Base-by-base conservation (phyloP, 257 asterid genomes). In the Solanum phureja region DNA sequence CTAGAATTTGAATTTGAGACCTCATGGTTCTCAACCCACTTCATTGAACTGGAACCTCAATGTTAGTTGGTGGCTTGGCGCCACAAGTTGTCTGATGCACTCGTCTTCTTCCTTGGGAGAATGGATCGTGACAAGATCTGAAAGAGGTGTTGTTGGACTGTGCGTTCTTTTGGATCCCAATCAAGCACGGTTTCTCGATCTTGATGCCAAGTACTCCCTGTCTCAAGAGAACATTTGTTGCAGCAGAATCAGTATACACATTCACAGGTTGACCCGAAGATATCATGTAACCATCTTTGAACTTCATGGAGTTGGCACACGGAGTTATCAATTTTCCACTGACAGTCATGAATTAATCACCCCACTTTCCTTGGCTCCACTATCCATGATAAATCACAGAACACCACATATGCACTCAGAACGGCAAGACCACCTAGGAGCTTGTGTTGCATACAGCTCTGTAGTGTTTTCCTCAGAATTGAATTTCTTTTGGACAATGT, bases 211-310 rank as follows among this genome's bases (percentile, higher is more conserved):
- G 56, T 8, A 38, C 62, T n/a, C 44, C 29, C 68, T 81, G 14
- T 88, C 94, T 89, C 72, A 93, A 89, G 9, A 94, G 92, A 40
- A 93, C 92, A 34, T 93, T 94, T 87, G 93, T 90, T 27, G 93
- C 96, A 31, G 94, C 95, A 11, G 96, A 83, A 84, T 94, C 96
- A 1, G 91, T 92, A 88, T 91, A 94, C 33, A 92, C 95, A 38
- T 92, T 92, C 56, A 92, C 96, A 0, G 96, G 94, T 87, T 94
- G 96, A 77, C 94, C 96, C 37, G 93, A 93, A 31, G 94, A 92
- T 71, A 94, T 91, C 98, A 95, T 93, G 85, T 94, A 93, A 0
- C 96, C 95, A 68, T 94, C 95, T 88, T 91, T 93, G 90, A 92
- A 93, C 86, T 93, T 91, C 95, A 94, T 93, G 40, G 93, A 90